Percentiles rank a stretch among this genome's conserved stretches.
phyloP scores from a whole-genome alignment of 306 rosid genomes.

The Adenanthera pavonina region DNA sequence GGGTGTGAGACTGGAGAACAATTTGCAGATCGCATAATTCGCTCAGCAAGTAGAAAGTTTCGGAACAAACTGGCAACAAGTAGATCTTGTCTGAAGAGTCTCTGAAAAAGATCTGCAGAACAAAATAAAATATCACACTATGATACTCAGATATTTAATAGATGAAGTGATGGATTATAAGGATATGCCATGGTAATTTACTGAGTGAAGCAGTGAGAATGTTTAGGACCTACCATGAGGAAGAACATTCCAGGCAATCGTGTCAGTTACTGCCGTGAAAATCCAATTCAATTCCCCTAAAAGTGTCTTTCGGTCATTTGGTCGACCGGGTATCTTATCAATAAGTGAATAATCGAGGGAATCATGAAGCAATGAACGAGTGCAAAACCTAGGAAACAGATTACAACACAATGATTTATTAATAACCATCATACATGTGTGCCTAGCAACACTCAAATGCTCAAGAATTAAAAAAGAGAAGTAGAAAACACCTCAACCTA shows the following conservation, averaged over 20 bases:
- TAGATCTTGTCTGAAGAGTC: conserved; percentile 95
- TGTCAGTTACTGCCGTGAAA: conserved; percentile 97
- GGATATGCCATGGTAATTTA: conserved; percentile 13
- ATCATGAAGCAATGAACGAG: conserved; percentile 82
- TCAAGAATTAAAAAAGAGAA: neutral
- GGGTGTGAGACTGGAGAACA: conserved; percentile 97
- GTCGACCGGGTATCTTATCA: conserved; percentile 97
- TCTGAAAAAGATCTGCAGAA: conserved; percentile 91
- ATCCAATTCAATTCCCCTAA: conserved; percentile 99
- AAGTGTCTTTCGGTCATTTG: conserved; percentile 93
- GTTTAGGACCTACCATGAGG: conserved; percentile 74
- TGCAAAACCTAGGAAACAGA: conserved; percentile 76
- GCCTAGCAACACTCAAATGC: conserved; percentile 21
- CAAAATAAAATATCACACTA: conserved; percentile 34
- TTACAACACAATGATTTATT: conserved; percentile 19
- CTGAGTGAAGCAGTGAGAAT: neutral
- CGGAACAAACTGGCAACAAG: conserved; percentile 92
- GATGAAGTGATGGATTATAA: conserved; percentile 24
- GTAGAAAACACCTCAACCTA: neutral
- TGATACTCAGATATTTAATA: conserved; percentile 26
- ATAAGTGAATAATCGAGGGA: conserved; percentile 81
- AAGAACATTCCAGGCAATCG: conserved; percentile 99
- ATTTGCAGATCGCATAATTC: conserved; percentile 98
- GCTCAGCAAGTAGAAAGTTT: conserved; percentile 94
- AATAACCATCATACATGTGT: neutral